Evolutionary conservation across 257 asterid genomes (phyloP).

Genomic region (Jacaranda copaia): DNA sequence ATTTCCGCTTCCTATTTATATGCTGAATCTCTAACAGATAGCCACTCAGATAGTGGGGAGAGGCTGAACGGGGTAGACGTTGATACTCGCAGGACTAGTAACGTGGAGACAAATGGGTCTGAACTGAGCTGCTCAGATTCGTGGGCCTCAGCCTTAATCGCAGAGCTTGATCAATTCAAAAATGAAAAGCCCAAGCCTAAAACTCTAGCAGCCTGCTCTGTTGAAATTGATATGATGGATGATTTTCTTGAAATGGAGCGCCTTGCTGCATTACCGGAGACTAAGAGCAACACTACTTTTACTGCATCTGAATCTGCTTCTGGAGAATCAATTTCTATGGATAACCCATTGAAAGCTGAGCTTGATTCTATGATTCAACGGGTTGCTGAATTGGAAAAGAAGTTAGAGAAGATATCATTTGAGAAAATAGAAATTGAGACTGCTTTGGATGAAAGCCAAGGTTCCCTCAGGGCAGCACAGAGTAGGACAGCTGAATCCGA

Average conservation of each 20-base stretch:
- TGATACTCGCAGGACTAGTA: too few species aligned
- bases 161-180: constrained; percentile 63
- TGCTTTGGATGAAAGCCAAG: constrained; percentile 46
- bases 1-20: constrained; percentile 43
- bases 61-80: constrained; percentile 29
- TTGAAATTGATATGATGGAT: constrained; percentile 81
- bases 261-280: constrained; percentile 66
- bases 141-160: constrained; percentile 56
- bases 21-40: constrained; percentile 55
- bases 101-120: constrained; percentile 30
- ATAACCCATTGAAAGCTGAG: constrained; percentile 50
- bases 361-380: constrained; percentile 50
- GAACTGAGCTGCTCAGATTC: constrained; percentile 49
- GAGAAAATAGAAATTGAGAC: constrained; percentile 56
- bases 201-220: constrained; percentile 41
- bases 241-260: constrained; percentile 93
- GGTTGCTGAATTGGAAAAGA: constrained; percentile 59
- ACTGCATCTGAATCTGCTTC: constrained; percentile 39
- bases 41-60: constrained; percentile 52
- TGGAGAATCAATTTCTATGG: constrained; percentile 43
- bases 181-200: constrained; percentile 51
- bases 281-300: constrained; percentile 43
- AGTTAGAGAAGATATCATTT: constrained; percentile 54
- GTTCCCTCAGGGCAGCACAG: constrained; percentile 41
- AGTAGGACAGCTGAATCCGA: constrained; percentile 46